phyloP scores from a whole-genome alignment of 768 basidiomycete species.

The Mycena galericulata region DNA sequence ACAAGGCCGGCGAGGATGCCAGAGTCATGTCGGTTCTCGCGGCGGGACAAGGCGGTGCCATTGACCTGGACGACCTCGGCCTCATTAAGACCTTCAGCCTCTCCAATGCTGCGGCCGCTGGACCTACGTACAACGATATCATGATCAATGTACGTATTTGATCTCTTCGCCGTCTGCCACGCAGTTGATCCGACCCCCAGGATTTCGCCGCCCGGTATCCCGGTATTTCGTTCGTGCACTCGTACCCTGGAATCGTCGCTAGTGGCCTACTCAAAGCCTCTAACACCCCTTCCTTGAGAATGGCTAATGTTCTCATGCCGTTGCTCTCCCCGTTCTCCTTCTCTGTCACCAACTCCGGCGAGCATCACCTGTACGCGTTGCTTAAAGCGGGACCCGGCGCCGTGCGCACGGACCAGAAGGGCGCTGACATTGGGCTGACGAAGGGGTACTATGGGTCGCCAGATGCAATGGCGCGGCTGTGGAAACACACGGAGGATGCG shows the following conservation, averaged over 20 bases:
- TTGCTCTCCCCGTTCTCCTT: constrained; percentile 12
- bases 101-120: constrained; percentile 45
- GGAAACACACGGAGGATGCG: constrained; percentile 32
- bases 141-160: constrained; percentile 59
- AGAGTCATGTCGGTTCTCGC: constrained; percentile 60
- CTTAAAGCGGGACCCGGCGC: constrained; percentile 27
- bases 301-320: neutral
- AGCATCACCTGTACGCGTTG: constrained; percentile 26
- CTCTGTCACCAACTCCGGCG: constrained; percentile 21
- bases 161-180: neutral
- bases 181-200: constrained; percentile 35
- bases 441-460: constrained; percentile 17
- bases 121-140: constrained; percentile 63
- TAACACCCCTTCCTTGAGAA: neutral
- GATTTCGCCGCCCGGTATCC: constrained; percentile 47
- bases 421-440: constrained; percentile 26
- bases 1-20: constrained; percentile 60
- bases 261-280: constrained; percentile 15
- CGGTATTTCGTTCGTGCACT: constrained; percentile 50
- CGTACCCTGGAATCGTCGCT: constrained; percentile 38
- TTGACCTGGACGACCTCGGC: constrained; percentile 63
- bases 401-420: constrained; percentile 12
- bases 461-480: constrained; percentile 25
- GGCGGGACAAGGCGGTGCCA: constrained; percentile 44
- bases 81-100: constrained; percentile 59